Evolutionary conservation across 345 rosid species (phyloP), one percentile per base, ranked within the genome.

Genomic region (Citrus glauca): DNA sequence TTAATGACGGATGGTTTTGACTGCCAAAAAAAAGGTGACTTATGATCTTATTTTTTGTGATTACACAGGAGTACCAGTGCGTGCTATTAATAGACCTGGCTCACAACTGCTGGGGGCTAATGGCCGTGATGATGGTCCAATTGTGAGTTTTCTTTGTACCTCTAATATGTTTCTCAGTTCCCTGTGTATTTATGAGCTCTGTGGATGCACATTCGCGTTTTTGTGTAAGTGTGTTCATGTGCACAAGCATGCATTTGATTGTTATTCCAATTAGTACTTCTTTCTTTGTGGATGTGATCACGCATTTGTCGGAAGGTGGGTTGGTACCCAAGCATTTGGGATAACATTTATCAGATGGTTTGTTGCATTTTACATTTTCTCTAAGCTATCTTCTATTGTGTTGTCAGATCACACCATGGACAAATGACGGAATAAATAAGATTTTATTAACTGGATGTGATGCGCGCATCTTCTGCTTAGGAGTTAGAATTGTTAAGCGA

Each of bases 51-150:
- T 63, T 71, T 7, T 65, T 28, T 28, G 17, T 17, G 56, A 19
- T 74, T 65, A 35, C 32, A 61, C 81, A 94, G 99, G 91, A 80
- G 63, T 89, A 57, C 57, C 92, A 69, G 87, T 94, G 38, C 97
- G 95, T 79, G 95, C 94, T 32, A 90, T 92, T 78, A 89, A 91
- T 84, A 90, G 99, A 80, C 97, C 99, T 67, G 95, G 91, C 67
- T 88, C 94, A 25, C 99, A 96, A 72, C 86, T 91, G 68, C 85
- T 96, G 9, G 99, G 99, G 69, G 90, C 90, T 38, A 94, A 89
- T 88, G 99, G 99, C 73, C 99, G 99, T 71, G 99, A 96, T 82
- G 98, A 96, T 89, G 99, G 97, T 80, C 93, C 97, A 76, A 89
- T 94, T 78, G 98, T 95, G 85, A 87, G 98, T 69, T 79, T 71